Evolutionary conservation across 129 eudicot genomes (phyloP), one percentile per base, ranked within the genome.

Genomic region (Saposhnikovia divaricata): DNA sequence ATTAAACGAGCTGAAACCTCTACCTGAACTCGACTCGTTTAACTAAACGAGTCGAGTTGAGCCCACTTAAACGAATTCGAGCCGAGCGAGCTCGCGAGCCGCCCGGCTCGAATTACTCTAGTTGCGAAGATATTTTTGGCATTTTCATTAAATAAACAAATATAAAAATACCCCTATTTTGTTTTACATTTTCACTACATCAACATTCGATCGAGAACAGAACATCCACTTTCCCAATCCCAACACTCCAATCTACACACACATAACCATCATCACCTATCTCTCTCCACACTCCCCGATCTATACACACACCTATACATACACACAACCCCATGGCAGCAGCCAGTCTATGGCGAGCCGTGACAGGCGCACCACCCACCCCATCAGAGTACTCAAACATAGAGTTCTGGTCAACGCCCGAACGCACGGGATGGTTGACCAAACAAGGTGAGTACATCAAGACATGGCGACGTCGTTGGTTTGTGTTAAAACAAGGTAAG

Each of bases 381-480:
- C 74, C 79, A 43, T 61, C 68, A 28, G 81, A 82, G 74, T 76
- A 80, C 86, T 74, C 28, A 23, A 80, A 77, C 31, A 25, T 83
- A 37, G 78, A 83, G 25, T 86, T 80, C 84, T 86, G 89, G 89
- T 69, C 76, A 16, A 66, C 53, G 50, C 89, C 89, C 2, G 89
- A 86, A 57, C 77, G 89, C 12, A 42, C 84, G 39, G 89, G 89
- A 5, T 86, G 89, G 89, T 75, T 86, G 66, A 86, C 86, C 23
- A 86, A 86, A 55, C 89, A 86, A 86, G 89, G 89, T 43, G 87
- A 86, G 81, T 78, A 83, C 83, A 86, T 86, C 83, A 86, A 86
- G 57, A 86, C 87, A 69, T 86, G 87, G 89, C 87, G 87, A 0
- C 87, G 87, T 18, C 85, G 87, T 3, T 86, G 87, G 87, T 83